Evolutionary conservation across 495 filamentous ascomycete species (phyloP).

Genomic region (Neurospora sp.): DNA sequence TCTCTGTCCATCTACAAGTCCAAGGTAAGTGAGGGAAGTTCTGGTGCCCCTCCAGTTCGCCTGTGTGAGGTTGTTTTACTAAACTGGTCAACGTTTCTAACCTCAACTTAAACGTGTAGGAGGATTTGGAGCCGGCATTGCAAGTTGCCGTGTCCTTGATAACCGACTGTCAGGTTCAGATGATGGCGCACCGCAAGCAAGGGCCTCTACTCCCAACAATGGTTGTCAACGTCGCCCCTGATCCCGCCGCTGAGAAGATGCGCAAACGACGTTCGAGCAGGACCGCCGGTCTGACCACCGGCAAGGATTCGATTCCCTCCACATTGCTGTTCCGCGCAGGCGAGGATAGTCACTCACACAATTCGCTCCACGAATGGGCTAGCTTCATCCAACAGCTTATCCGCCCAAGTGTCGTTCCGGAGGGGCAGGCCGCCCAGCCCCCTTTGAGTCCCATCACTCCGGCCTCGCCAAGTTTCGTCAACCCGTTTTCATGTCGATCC

Average conservation of each 20-base stretch:
- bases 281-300: slow-evolving; percentile 36
- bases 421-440: slow-evolving; percentile 17
- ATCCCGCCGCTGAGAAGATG: slow-evolving; percentile 39
- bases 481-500: slow-evolving; percentile 30
- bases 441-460: slow-evolving; percentile 34
- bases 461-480: slow-evolving; percentile 34
- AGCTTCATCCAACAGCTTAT: slow-evolving; percentile 34
- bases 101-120: slow-evolving; percentile 17
- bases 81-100: slow-evolving; percentile 3
- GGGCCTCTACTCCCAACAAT: slow-evolving; percentile 40
- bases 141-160: slow-evolving; percentile 41
- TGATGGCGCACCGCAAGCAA: slow-evolving; percentile 44
- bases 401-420: slow-evolving; percentile 12
- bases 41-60: slow-evolving; percentile 9
- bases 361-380: slow-evolving; percentile 34
- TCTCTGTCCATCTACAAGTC: slow-evolving; percentile 46
- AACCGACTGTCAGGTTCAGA: slow-evolving; percentile 41
- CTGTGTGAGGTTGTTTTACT: neutral
- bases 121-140: slow-evolving; percentile 39
- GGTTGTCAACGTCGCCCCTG: slow-evolving; percentile 39
- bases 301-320: slow-evolving; percentile 31
- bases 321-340: slow-evolving; percentile 35
- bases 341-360: slow-evolving; percentile 19
- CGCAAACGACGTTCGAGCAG: slow-evolving; percentile 48
- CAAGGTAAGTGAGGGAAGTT: slow-evolving; percentile 27